phyloP scores from a whole-genome alignment of 2,329 filamentous ascomycete genomes.

The Huntiella omanensis region DNA sequence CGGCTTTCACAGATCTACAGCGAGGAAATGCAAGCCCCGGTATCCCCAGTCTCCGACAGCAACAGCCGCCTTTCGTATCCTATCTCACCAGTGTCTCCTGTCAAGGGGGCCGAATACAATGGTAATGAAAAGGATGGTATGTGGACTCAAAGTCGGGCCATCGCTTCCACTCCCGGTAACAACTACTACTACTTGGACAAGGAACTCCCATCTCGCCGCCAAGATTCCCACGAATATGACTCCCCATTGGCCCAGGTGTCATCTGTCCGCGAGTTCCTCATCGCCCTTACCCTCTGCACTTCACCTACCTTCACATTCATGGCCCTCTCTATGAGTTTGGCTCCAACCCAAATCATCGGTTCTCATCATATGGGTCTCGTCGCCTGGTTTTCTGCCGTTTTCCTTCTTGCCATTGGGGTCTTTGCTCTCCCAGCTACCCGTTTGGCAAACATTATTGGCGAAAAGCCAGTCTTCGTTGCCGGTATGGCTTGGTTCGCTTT shows the following conservation, averaged over 20 bases:
- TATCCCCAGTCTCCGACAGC: neutral
- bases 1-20: neutral
- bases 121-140: neutral
- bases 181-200: neutral
- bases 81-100: slow-evolving; percentile 1
- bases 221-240: neutral
- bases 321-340: slow-evolving; percentile 9
- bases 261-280: slow-evolving; percentile 11
- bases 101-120: neutral
- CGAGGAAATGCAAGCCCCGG: neutral
- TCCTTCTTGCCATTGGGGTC: slow-evolving; percentile 33
- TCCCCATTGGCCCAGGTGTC: slow-evolving; percentile 7
- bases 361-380: slow-evolving; percentile 9
- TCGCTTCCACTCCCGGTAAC: neutral
- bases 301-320: slow-evolving; percentile 10
- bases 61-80: neutral
- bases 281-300: slow-evolving; percentile 9
- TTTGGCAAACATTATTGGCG: slow-evolving; percentile 36
- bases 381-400: slow-evolving; percentile 37
- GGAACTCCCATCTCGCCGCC: neutral
- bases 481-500: slow-evolving; percentile 35
- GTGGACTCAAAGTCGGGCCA: neutral
- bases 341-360: slow-evolving; percentile 10
- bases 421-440: slow-evolving; percentile 39
- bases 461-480: slow-evolving; percentile 32